These are phyloP conservation scores for Naganishia cerealis DNA, from an alignment of 1,284 basidiomycete genomes.

Conservation along the genomic window DNA sequence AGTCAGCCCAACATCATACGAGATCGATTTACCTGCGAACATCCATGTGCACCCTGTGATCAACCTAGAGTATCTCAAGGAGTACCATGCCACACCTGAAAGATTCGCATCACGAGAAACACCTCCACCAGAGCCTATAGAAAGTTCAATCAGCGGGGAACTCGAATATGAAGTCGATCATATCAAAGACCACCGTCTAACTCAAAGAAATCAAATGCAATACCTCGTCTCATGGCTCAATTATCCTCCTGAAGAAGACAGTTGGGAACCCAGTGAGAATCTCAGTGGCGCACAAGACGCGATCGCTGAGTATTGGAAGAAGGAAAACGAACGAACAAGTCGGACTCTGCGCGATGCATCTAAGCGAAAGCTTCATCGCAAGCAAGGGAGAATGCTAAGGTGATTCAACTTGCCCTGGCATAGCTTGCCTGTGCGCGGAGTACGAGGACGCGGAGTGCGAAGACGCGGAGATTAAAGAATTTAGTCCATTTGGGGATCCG, in stretches of 20 bases:
- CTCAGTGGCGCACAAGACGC: constrained; percentile 8
- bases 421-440: no score
- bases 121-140: constrained; percentile 7
- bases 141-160: neutral
- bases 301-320: constrained; percentile 6
- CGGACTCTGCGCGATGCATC: no score
- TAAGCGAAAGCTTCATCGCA: no score
- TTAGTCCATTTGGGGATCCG: no score
- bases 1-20: constrained; percentile 2
- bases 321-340: neutral
- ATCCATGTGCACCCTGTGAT: constrained; percentile 5
- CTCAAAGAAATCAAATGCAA: neutral
- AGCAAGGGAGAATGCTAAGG: no score
- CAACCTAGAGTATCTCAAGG: constrained; percentile 6
- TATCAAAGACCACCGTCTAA: constrained; percentile 7
- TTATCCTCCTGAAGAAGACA: constrained; percentile 13
- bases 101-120: neutral
- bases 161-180: constrained; percentile 21
- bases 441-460: no score
- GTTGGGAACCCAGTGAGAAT: constrained; percentile 15
- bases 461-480: no score
- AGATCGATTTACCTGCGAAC: constrained; percentile 13
- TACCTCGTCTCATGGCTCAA: constrained; percentile 9
- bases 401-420: no score
- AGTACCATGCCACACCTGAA: neutral